Conservation (phyloP, 139 green algal genomes). For the Chlorella sp. region DNA sequence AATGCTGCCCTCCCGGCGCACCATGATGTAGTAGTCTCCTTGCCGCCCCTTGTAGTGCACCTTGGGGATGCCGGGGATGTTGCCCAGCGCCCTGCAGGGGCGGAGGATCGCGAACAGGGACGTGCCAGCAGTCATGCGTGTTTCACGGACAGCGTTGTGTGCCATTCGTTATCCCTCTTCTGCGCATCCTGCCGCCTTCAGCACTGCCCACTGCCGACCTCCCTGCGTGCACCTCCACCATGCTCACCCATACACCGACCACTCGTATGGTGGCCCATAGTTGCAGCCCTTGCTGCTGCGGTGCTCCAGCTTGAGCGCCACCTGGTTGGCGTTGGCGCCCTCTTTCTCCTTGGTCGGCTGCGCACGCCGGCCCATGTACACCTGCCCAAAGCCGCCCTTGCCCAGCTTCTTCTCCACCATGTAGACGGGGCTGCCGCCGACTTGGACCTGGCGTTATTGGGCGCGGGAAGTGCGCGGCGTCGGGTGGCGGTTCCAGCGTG, state of each 20-base stretch:
- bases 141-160: too few relatives aligned
- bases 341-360: conserved; percentile 70
- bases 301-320: conserved; percentile 99
- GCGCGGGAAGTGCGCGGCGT: too few relatives aligned
- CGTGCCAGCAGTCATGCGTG: too few relatives aligned
- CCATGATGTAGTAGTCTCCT: conserved; percentile 99
- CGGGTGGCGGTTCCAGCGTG: too few relatives aligned
- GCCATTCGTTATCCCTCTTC: too few relatives aligned
- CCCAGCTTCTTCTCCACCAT: conserved; percentile 89
- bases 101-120: background rate
- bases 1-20: conserved; percentile 39
- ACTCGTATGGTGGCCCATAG: conserved; percentile 98
- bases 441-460: conserved; percentile 88
- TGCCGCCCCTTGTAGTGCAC: conserved; percentile 98
- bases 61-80: conserved; percentile 87
- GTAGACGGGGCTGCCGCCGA: conserved; percentile 87
- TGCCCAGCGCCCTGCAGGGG: conserved; percentile 67
- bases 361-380: conserved; percentile 81
- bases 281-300: conserved; percentile 96
- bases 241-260: conserved; percentile 94
- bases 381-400: conserved; percentile 95
- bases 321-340: conserved; percentile 81
- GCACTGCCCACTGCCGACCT: background rate
- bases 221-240: too few relatives aligned
- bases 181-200: too few relatives aligned